Conservation (phyloP, 1,284 basidiomycete species). For the Apiotrichum porosum region DNA sequence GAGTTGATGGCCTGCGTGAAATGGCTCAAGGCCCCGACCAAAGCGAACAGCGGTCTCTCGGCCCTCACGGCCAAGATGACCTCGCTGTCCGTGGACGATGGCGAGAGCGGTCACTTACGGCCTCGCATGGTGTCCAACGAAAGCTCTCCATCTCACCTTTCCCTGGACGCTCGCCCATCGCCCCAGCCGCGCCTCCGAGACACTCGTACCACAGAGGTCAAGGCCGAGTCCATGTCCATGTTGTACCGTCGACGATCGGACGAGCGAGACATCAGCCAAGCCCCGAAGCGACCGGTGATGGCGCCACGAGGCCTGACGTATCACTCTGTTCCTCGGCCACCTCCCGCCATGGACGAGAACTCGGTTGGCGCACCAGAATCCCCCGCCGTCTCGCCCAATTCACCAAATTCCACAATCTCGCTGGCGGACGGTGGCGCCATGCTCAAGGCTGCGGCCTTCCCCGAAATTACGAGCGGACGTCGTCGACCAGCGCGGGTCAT, state of each 20-base stretch:
- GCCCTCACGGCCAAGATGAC: background rate
- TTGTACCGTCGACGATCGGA: slow-evolving; percentile 43
- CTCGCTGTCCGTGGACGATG: background rate
- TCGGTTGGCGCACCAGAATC: background rate
- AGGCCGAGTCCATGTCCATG: slow-evolving; percentile 9
- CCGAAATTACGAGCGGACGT: slow-evolving; percentile 40
- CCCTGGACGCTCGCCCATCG: no score
- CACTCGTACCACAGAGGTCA: background rate
- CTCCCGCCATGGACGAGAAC: background rate
- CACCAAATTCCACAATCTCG: slow-evolving; percentile 49
- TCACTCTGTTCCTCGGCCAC: slow-evolving; percentile 17
- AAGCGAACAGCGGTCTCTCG: slow-evolving; percentile 19
- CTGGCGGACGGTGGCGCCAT: slow-evolving; percentile 53
- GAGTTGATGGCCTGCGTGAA: slow-evolving; percentile 51
- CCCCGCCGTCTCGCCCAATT: slow-evolving; percentile 21
- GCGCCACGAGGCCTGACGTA: slow-evolving; percentile 41
- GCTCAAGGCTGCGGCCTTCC: slow-evolving; percentile 33
- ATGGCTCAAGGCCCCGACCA: slow-evolving; percentile 21
- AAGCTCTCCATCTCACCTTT: no score
- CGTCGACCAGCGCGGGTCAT: slow-evolving; percentile 57
- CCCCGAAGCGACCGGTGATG: slow-evolving; percentile 31
- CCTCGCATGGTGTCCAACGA: background rate
- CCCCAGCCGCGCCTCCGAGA: no score
- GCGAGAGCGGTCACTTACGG: background rate
- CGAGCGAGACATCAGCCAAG: slow-evolving; percentile 29